Evolutionary conservation across 192 early-diverging fungal genomes (phyloP), one percentile per base, ranked within the genome.

Genomic region (Mortierella antarctica): DNA sequence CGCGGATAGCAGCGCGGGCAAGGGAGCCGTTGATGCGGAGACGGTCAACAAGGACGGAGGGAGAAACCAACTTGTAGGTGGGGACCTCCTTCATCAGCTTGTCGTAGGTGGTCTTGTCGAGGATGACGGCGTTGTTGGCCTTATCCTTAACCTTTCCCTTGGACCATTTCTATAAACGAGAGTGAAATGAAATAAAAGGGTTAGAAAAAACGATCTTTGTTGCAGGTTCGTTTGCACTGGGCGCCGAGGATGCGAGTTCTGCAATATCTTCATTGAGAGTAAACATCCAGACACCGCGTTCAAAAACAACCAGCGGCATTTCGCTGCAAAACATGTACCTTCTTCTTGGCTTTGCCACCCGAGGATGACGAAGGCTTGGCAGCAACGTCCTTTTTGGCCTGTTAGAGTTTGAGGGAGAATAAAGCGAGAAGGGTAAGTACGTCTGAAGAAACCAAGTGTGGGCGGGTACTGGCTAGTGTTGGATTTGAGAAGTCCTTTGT

Each of bases 121-220:
- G 95, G 86, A 93, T 86, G 82, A 99, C 97, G 85, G 94, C 89
- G 93, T 99, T 99, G 95, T 99, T 98, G 85, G 97, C 94, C 95
- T 99, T 99, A 86, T 99, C 98, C 96, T 99, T 98, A 70, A 97
- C 95, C 92, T 97, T 97, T 82, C 95, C 95, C 92, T 96, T 96
- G 71, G 98, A 99, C 98, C 98, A 99, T 95, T 99, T 99, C 97
- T 96, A 78, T n/a, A 2, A 31, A 31, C 31, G 31, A 31, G 31
- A 31, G 31, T 31, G 31, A 31, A 31, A 31, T 31, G 3, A 31
- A 2, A 31, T n/a, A 31, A 31, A 31, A 3, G 3, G 31, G 3
- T 31, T 31, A 31, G 31, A 31, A 31, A 31, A 2, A 31, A 31
- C 1, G 31, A 31, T 31, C 31, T 31, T 31, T 31, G 31, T 31